Evolutionary conservation across 352 stramenopile species (phyloP).

Genomic region (Pythium monospermum): DNA sequence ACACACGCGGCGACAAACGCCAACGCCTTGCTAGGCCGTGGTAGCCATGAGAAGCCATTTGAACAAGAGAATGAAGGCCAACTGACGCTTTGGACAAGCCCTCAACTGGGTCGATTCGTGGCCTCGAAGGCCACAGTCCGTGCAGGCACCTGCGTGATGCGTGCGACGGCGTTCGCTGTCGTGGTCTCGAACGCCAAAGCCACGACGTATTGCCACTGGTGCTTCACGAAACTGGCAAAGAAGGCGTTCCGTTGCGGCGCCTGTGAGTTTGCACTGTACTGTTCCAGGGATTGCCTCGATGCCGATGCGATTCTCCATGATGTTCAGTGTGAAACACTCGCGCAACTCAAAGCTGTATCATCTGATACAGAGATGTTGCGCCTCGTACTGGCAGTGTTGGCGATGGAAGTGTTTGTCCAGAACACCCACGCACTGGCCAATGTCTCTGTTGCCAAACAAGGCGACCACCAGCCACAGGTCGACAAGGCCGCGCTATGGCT

Average conservation of each 20-base stretch:
- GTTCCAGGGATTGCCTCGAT: slow-evolving; percentile 39
- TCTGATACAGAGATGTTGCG: slow-evolving; percentile 40
- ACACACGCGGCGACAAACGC: not conserved
- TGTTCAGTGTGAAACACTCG: slow-evolving; percentile 38
- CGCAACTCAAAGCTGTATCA: slow-evolving; percentile 5
- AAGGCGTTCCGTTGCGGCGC: slow-evolving; percentile 48
- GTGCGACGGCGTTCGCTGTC: slow-evolving; percentile 49
- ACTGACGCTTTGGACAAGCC: slow-evolving; percentile 18
- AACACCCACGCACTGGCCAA: slow-evolving; percentile 26
- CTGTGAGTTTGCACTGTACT: slow-evolving; percentile 52
- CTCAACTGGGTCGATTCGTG: slow-evolving; percentile 29
- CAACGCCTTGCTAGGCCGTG: slow-evolving; percentile 13
- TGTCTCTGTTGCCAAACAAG: slow-evolving; percentile 9
- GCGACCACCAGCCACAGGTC: not conserved
- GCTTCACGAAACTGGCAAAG: slow-evolving; percentile 35
- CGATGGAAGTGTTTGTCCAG: slow-evolving; percentile 46
- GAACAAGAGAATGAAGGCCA: slow-evolving; percentile 15
- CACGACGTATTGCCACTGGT: slow-evolving; percentile 48
- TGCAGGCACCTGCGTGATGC: slow-evolving; percentile 26
- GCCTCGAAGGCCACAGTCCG: slow-evolving; percentile 25
- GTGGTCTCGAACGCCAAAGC: slow-evolving; percentile 30
- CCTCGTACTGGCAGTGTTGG: slow-evolving; percentile 45
- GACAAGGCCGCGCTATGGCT: slow-evolving; percentile 2
- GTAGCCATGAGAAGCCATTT: slow-evolving; percentile 18
- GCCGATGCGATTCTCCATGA: slow-evolving; percentile 42